These are phyloP conservation scores for Pestalotiopsis sp. DNA, from an alignment of 2,329 filamentous ascomycete species.

Conservation along the genomic window DNA sequence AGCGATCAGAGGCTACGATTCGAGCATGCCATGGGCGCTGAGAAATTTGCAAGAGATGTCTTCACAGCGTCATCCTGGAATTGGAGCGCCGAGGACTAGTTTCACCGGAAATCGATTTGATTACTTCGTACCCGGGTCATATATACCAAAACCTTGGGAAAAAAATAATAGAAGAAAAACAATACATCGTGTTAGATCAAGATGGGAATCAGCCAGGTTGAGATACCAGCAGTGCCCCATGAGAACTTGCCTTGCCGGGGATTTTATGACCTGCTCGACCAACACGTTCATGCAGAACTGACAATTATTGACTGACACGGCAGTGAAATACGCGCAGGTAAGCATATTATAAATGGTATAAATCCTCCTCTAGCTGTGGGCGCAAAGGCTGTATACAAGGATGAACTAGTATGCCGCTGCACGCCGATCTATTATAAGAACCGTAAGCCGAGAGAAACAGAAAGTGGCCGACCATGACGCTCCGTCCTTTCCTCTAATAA, in stretches of 20 bases:
- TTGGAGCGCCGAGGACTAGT: constrained; percentile 56
- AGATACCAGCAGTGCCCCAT: too few species aligned
- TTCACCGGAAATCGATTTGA: background rate
- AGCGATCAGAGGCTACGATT: constrained; percentile 53
- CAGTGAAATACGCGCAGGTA: background rate
- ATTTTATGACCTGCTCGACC: too few species aligned
- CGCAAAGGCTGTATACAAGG: background rate
- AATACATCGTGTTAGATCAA: too few species aligned
- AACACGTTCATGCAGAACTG: too few species aligned
- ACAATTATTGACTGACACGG: background rate
- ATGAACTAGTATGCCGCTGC: constrained; percentile 3
- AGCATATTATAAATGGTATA: background rate
- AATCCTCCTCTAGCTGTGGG: background rate
- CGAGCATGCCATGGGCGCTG: constrained; percentile 51
- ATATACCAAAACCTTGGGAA: background rate
- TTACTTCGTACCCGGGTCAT: background rate
- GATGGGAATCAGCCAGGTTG: too few species aligned
- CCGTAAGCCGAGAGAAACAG: background rate
- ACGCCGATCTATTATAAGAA: constrained; percentile 5
- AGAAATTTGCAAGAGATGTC: constrained; percentile 53
- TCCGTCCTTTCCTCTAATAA: constrained; percentile 1
- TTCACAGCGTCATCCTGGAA: constrained; percentile 63
- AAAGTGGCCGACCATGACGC: background rate
- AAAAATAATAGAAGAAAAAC: too few species aligned
- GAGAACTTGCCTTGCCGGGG: too few species aligned